Base-by-base conservation (phyloP, 345 rosid genomes). In the Physaria fendleri region DNA sequence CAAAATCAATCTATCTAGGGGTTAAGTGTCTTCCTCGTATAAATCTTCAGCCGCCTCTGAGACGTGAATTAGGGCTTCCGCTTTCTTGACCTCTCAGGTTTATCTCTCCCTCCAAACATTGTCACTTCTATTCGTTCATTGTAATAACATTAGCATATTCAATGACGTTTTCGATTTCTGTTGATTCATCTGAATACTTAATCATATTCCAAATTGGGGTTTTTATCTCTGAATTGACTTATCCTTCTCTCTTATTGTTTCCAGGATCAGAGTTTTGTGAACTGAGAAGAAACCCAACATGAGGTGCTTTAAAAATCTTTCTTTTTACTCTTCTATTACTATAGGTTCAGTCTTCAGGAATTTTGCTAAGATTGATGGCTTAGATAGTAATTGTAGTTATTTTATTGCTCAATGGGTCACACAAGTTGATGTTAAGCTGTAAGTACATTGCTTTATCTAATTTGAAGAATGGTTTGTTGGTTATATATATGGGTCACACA, bases 61-160 rank as follows among this genome's bases (percentile, higher is more conserved):
- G 5, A 35, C 16, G 5, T 12, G 13, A 35, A 1, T 22, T 13
- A 68, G 65, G 47, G 56, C 18, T 68, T 60, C 62, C 46, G 60
- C 67, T 33, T 28, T 6, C 62, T 68, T 44, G 67, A 59, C 48
- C 67, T 25, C 5, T 35, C 67, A 68, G 67, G 67, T 68, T 58
- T 46, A 46, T 48, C n/a, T 50, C 55, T 56, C 28, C 6, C 24
- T 8, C 15, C 11, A 4, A 0, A 17, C 39, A 2, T 54, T 28
- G n/a, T 40, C 33, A 11, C 52, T 24, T 58, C 11, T 39, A 15
- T 35, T 5, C 17, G 16, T 35, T 35, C 39, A 13, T n/a, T n/a
- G 39, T 35, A 35, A 35, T n/a, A 12, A 5, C 39, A 2, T 35
- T 6, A 35, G 5, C 15, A 5, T n/a, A 12, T 11, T 2, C 12